Percentiles rank a stretch among this genome's conserved stretches.
Evolutionary conservation across 2,329 filamentous ascomycete genomes (phyloP).

Genomic region (Venturia carpophila): DNA sequence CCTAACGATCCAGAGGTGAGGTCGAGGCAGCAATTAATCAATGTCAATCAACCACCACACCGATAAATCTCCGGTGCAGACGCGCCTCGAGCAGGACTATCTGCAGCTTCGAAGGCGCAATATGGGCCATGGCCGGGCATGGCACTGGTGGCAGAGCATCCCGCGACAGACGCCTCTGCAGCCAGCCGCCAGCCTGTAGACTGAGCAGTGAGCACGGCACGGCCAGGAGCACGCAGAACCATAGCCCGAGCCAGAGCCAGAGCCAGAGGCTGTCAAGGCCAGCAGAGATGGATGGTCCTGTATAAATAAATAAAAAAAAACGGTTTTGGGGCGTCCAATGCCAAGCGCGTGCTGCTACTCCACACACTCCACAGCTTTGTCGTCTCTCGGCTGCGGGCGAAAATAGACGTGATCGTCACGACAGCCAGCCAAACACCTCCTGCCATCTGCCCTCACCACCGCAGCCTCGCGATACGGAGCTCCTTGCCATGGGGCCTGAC

Average conservation of each 20-base stretch:
- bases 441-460: not conserved
- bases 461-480: conserved; percentile 6
- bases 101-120: too few relatives aligned
- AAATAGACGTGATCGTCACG: not conserved
- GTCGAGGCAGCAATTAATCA: not conserved
- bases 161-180: too few relatives aligned
- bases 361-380: not conserved
- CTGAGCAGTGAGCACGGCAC: not conserved
- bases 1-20: not conserved
- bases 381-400: not conserved
- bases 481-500: conserved; percentile 1
- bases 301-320: conserved; percentile 7
- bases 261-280: too few relatives aligned
- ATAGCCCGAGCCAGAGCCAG: too few relatives aligned
- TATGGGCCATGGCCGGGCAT: too few relatives aligned
- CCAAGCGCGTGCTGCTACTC: not conserved
- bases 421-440: conserved; percentile 10
- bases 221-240: not conserved
- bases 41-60: too few relatives aligned
- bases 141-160: too few relatives aligned
- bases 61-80: too few relatives aligned
- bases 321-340: conserved; percentile 9
- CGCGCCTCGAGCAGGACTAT: too few relatives aligned
- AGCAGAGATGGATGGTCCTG: not conserved
- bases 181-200: too few relatives aligned